Evolutionary conservation across 257 asterid genomes (phyloP).

Genomic region (Lithospermum erythrorhizon): DNA sequence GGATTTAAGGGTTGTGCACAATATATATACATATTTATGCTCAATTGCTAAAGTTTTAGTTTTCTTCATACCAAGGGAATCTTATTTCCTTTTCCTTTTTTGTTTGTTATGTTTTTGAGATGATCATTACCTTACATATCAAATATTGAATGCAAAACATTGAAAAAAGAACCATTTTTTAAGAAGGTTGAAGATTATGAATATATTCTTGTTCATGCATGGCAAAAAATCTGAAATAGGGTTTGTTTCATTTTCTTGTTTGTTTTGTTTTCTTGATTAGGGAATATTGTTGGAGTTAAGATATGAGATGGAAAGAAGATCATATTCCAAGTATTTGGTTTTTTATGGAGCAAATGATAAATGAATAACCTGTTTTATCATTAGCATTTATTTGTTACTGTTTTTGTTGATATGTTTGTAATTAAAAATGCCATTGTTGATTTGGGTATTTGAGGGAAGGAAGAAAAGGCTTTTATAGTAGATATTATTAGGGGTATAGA

Average conservation of each 20-base stretch:
- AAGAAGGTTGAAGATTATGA: neutral
- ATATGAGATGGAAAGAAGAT: neutral
- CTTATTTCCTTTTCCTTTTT: no score
- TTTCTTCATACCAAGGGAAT: no score
- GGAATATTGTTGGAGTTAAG: slow-evolving; percentile 9
- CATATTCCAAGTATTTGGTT: no score
- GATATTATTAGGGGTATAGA: slow-evolving; percentile 2
- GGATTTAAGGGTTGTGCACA: no score
- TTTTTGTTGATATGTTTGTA: neutral
- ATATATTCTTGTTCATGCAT: neutral
- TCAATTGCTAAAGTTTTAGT: no score
- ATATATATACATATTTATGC: no score
- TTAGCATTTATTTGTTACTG: neutral
- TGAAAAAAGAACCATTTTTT: neutral
- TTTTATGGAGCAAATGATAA: no score
- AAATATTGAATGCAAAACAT: no score
- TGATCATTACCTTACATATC: no score
- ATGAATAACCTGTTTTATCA: neutral
- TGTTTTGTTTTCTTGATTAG: slow-evolving; percentile 3
- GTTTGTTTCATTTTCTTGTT: neutral
- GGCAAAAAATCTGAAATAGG: neutral
- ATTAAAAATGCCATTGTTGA: slow-evolving; percentile 23
- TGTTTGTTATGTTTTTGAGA: no score
- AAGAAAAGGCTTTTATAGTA: slow-evolving; percentile 15
- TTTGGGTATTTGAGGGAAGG: slow-evolving; percentile 34